phyloP scores from a whole-genome alignment of 179 eudicot species.

The Amaranthus tricolor region DNA sequence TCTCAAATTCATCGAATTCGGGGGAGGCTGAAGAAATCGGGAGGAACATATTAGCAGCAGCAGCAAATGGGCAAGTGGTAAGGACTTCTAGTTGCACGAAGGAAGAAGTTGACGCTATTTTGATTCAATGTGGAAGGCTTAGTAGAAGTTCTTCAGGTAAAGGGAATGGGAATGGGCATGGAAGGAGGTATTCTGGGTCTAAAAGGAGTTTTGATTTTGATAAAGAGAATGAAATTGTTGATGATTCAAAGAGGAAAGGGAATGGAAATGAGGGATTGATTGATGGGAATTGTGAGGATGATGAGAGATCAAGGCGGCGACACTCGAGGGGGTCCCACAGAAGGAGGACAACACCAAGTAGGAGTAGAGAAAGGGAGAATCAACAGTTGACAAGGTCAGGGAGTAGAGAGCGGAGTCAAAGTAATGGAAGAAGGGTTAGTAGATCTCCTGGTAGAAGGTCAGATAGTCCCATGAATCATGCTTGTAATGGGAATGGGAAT shows the following conservation, averaged over 20 bases:
- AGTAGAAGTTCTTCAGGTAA: conserved; percentile 66
- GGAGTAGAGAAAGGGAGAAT: conserved; percentile 62
- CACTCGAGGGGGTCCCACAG: conserved; percentile 47
- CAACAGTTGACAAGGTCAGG: conserved; percentile 42
- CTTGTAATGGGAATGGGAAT: conserved; percentile 1
- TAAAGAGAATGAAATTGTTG: conserved; percentile 30
- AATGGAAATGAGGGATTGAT: conserved; percentile 5
- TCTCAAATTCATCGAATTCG: conserved; percentile 9
- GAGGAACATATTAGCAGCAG: conserved; percentile 28
- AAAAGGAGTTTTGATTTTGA: conserved; percentile 93
- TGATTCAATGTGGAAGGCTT: conserved; percentile 68
- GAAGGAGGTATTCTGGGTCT: conserved; percentile 68
- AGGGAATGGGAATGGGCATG: conserved; percentile 26
- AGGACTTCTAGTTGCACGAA: conserved; percentile 71
- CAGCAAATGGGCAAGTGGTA: conserved; percentile 20
- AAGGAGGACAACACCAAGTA: conserved; percentile 69
- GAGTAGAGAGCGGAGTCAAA: conserved; percentile 47
- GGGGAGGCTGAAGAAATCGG: conserved; percentile 10
- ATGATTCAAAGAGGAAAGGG: conserved; percentile 16
- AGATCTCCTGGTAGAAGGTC: conserved; percentile 83
- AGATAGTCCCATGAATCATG: conserved; percentile 50
- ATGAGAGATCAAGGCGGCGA: conserved; percentile 48
- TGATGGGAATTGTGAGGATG: conserved; percentile 31
- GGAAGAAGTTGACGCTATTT: conserved; percentile 67
- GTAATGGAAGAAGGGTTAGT: conserved; percentile 70